Evolutionary conservation across 2,329 filamentous ascomycete species (phyloP), one percentile per base, ranked within the genome.

Genomic region (Salinomyces thailandicus): DNA sequence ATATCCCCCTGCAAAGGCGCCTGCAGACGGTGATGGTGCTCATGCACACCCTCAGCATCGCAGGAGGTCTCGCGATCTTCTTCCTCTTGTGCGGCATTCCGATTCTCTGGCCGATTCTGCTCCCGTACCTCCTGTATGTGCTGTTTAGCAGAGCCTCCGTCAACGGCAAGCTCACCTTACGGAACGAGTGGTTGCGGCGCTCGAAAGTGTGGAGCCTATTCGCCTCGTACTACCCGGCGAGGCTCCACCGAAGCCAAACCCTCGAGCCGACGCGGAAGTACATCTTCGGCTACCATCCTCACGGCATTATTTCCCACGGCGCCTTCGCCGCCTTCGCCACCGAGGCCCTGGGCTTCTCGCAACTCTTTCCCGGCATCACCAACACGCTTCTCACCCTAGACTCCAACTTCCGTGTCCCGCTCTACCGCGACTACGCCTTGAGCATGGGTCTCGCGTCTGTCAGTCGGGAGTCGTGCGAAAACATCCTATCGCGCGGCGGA

Each of bases 291-390:
- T 96, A 96, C 60, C 91, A 96, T 53, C 91, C 91, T 0, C 91
- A 98, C 56, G 89, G 91, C 16, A 96, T 98, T 60, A 95, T 98
- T 53, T 91, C 83, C 4, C 85, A 95, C 51, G 91, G 89, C n/a
- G 89, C 87, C 0, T 95, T 89, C 64, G 84, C 79, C 4, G 83
- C 87, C 4, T 96, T 96, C 54, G 83, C 73, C 3, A 96, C 89
- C 0, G 87, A 95, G 51, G 85, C 85, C 0, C 71, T 95, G 0
- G 85, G 85, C 0, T 96, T 95, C 59, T 72, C 75, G 0, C 76
- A 83, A 38, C 75, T 93, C 43, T 98, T 95, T 52, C 91, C 91
- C 0, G 89, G 86, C 41, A 94, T 98, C 59, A 94, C 83, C 31
- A 96, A 96, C 62, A 87, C 84, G 5, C 67, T 96, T 15, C 68